Evolutionary conservation across 2,329 filamentous ascomycete species (phyloP), one percentile per base, ranked within the genome.

Genomic region (Zelopaecilomyces penicillatus): DNA sequence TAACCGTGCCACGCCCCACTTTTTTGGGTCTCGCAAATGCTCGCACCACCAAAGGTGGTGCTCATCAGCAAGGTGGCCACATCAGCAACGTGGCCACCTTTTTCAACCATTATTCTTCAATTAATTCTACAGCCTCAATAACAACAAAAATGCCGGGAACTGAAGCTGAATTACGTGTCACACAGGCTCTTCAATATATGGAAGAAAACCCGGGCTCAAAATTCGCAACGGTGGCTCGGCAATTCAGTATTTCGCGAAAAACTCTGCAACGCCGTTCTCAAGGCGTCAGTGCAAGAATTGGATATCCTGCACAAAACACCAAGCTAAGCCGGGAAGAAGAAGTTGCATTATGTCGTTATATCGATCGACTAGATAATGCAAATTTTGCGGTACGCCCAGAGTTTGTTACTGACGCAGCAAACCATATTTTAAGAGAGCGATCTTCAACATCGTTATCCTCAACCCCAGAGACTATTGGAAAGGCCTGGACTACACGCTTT

Each of bases 291-390:
- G 5, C 37, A 2, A 9, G 10, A 28, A 39, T 27, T 11, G 42
- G 37, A 29, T 12, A 29, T 12, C 31, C 26, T n/a, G 3, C n/a
- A 19, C 9, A 3, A 6, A 36, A 42, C 30, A 30, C 11, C n/a
- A 45, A 41, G 38, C 43, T 45, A 29, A 38, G 12, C n/a, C 29
- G 50, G 45, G 35, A 50, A 31, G 41, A 47, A 37, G 41, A 47
- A 26, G 12, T n/a, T 10, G 45, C 10, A 34, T 44, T 47, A 41
- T 43, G 27, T 37, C 4, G 12, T 30, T 47, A 43, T 40, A 47
- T 47, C 30, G 29, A 43, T 41, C 19, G 32, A 4, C 45, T 44
- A 37, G 36, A 44, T 37, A n/a, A 30, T 33, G 34, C 32, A 5
- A 47, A 47, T 33, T 30, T 47, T 43, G 30, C 41, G 7, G 32